Conservation (phyloP, 768 basidiomycete genomes). For the Russula lepida region DNA sequence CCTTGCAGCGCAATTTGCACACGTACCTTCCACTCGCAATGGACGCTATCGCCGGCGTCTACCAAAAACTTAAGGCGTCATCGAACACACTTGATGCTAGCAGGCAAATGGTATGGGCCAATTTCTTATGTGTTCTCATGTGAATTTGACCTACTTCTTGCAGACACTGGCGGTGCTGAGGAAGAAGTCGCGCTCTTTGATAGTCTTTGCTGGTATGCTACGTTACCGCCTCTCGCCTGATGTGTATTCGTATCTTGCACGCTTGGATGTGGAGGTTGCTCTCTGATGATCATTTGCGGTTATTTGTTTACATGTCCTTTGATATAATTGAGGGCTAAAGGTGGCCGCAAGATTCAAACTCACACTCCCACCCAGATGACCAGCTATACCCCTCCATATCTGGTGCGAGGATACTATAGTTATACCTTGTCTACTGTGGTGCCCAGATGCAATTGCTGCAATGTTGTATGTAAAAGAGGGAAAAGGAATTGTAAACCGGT, state of each 20-base stretch:
- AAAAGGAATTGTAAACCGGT: too few relatives aligned
- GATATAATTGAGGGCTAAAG: too few relatives aligned
- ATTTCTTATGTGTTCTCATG: constrained; percentile 10
- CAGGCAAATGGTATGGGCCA: constrained; percentile 57
- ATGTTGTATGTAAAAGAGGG: too few relatives aligned
- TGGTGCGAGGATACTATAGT: too few relatives aligned
- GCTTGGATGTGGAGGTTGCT: constrained; percentile 80
- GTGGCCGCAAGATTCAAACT: too few relatives aligned
- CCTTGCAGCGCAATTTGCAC: constrained; percentile 83
- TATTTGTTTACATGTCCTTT: neutral
- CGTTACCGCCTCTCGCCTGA: constrained; percentile 88
- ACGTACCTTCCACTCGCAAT: constrained; percentile 83
- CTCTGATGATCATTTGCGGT: constrained; percentile 34
- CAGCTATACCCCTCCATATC: too few relatives aligned
- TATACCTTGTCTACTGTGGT: too few relatives aligned
- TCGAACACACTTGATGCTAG: constrained; percentile 62
- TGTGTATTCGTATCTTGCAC: constrained; percentile 80
- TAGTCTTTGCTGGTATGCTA: constrained; percentile 82
- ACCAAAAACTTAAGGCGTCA: constrained; percentile 63
- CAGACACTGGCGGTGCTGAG: constrained; percentile 61
- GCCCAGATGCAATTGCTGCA: too few relatives aligned
- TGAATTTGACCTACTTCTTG: constrained; percentile 20
- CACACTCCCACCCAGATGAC: too few relatives aligned
- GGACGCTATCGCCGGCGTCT: constrained; percentile 80
- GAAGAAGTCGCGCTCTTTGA: constrained; percentile 76